Evolutionary conservation across 1,284 basidiomycete genomes (phyloP), one percentile per base, ranked within the genome.

Genomic region (Inonotus hispidus): DNA sequence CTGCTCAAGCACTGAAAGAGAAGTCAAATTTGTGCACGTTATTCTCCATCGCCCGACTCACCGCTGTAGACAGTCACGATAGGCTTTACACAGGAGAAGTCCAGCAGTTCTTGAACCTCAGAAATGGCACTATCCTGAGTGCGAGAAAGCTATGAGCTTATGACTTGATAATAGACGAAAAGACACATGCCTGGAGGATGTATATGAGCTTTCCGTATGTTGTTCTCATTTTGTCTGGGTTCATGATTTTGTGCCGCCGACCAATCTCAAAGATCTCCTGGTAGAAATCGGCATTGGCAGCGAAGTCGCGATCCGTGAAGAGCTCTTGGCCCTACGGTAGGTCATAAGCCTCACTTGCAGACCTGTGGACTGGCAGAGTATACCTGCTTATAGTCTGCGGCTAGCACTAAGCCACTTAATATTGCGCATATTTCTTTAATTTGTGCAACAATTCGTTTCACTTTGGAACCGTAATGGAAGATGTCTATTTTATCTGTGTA

Each of bases 401-500:
- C 84, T 7, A 92, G 76, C 21, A 92, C 75, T 10, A 92, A 75
- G 1, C 90, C 90, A 27, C 88, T 89, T 73, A 92, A 80, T 67
- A 92, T 91, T 1, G 90, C 87, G 66, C 90, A 92, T 1, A 92
- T 77, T 68, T 92, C 90, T 41, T 87, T 82, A 65, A 92, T 91
- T 68, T 92, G 90, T 54, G 86, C 79, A 1, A 92, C 90, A 52
- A 92, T 90, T 8, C 90, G 82, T 69, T 90, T 91, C 23, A 89
- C 80, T 70, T 91, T 92, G 23, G 85, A 86, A 3, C 85, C 82
- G 64, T 83, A 91, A 1, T 85, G 82, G 47, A 92, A 72, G 46
- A 85, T 88, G 72, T 92, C 89, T 41, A 91, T 90, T 70, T 89
- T 90, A 77, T 92, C 90, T 32, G 90, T 92, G 69, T 92, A 92